phyloP scores from a whole-genome alignment of 768 basidiomycete genomes.

The Suillus occidentalis region DNA sequence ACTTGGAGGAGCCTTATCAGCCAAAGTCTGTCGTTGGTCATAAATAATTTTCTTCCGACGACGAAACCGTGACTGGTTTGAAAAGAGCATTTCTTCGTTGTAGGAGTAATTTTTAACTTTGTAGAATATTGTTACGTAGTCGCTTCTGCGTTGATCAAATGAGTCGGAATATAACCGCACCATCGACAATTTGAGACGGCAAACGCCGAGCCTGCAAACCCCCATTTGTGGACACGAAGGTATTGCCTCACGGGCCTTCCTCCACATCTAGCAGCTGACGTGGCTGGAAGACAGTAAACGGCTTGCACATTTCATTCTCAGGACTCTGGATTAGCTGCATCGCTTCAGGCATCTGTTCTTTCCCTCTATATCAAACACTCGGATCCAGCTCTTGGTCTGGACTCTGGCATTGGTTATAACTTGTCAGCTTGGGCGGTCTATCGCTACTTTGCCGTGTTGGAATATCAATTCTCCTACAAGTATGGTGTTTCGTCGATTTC shows the following conservation, averaged over 20 bases:
- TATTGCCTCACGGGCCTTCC: not conserved
- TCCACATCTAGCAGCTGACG: not conserved
- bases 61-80: not conserved
- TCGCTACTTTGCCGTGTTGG: not conserved
- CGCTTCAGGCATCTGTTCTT: not conserved
- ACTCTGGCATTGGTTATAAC: not conserved
- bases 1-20: conserved; percentile 54
- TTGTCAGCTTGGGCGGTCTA: not conserved
- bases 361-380: not conserved
- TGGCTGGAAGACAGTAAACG: not conserved
- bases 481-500: not conserved
- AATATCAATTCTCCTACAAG: not conserved
- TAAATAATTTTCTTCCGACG: conserved; percentile 16
- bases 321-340: not conserved
- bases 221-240: not conserved
- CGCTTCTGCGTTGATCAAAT: not conserved
- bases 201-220: not conserved
- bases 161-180: not conserved
- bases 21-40: conserved; percentile 49
- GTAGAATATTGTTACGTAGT: too few relatives aligned
- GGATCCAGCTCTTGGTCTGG: not conserved
- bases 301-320: not conserved
- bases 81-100: not conserved
- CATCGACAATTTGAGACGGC: not conserved
- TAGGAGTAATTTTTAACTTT: not conserved